Evolutionary conservation across 176 grass and related monocot genomes (phyloP).

Genomic region (Cenchrus fungigraminus): DNA sequence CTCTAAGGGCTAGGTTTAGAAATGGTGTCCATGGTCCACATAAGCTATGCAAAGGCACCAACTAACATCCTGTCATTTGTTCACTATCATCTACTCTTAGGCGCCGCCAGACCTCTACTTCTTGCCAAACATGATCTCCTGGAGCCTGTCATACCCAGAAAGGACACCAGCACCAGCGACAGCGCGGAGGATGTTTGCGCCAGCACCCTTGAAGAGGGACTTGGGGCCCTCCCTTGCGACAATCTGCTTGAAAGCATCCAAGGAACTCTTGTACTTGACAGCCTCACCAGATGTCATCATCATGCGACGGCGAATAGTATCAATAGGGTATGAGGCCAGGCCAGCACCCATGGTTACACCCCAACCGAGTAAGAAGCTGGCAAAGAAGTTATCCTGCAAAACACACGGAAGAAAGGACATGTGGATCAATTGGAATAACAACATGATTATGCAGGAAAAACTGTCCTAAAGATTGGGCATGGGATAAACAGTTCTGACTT

Average conservation of each 20-base stretch:
- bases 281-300: conserved; percentile 82
- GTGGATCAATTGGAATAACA: too few relatives aligned
- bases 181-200: conserved; percentile 59
- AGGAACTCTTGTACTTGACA: conserved; percentile 61
- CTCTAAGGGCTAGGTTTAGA: conserved; percentile 21
- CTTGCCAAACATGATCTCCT: conserved; percentile 62
- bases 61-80: conserved; percentile 19
- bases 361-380: conserved; percentile 62
- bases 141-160: conserved; percentile 61
- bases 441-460: too few relatives aligned
- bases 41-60: conserved; percentile 27
- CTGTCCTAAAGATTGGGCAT: too few relatives aligned
- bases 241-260: conserved; percentile 69
- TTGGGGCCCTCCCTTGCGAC: conserved; percentile 56
- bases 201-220: conserved; percentile 70
- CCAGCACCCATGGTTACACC: conserved; percentile 64
- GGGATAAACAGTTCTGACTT: too few relatives aligned
- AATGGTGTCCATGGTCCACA: background rate
- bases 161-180: conserved; percentile 69
- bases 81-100: conserved; percentile 40
- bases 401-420: background rate
- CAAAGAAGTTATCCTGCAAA: conserved; percentile 67
- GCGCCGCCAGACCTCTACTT: conserved; percentile 59
- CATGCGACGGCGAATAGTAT: conserved; percentile 68
- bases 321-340: conserved; percentile 65